phyloP scores from a whole-genome alignment of 768 basidiomycete species.

The Mycena maculata region DNA sequence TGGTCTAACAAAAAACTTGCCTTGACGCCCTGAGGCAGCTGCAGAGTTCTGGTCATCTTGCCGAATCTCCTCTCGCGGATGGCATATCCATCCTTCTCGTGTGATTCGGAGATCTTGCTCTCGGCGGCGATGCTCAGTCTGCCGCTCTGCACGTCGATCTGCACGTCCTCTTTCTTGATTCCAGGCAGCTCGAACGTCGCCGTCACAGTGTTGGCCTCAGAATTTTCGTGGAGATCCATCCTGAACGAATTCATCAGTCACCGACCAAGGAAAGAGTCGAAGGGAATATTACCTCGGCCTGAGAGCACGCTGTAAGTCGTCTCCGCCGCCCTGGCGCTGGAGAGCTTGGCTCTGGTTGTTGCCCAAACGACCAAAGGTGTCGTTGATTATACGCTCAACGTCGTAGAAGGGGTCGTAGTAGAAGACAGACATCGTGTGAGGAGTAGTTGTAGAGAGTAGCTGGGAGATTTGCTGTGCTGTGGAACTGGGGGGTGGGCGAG shows the following conservation, averaged over 20 bases:
- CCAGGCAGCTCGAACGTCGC: slow-evolving; percentile 72
- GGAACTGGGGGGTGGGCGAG: background rate
- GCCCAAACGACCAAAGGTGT: slow-evolving; percentile 38
- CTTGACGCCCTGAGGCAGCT: slow-evolving; percentile 65
- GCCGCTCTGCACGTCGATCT: slow-evolving; percentile 63
- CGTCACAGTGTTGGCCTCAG: slow-evolving; percentile 59
- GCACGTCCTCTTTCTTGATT: slow-evolving; percentile 62
- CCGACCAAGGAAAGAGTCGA: background rate
- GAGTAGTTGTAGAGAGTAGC: background rate
- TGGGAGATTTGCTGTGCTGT: background rate
- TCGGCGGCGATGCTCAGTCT: slow-evolving; percentile 66
- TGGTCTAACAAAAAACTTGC: slow-evolving; percentile 43
- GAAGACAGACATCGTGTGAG: slow-evolving; percentile 39
- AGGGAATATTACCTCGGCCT: slow-evolving; percentile 45
- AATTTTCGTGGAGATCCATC: slow-evolving; percentile 68
- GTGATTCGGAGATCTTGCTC: slow-evolving; percentile 47
- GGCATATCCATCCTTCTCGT: slow-evolving; percentile 54
- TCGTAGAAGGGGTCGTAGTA: slow-evolving; percentile 58
- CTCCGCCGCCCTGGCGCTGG: slow-evolving; percentile 15
- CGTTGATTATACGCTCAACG: slow-evolving; percentile 58
- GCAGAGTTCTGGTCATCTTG: slow-evolving; percentile 57
- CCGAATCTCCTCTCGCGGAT: slow-evolving; percentile 66
- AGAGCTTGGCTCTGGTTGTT: slow-evolving; percentile 18
- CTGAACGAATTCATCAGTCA: slow-evolving; percentile 40
- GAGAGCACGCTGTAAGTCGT: slow-evolving; percentile 34